Evolutionary conservation across 495 filamentous ascomycete species (phyloP), one percentile per base, ranked within the genome.

Genomic region (Talaromyces thailandensis): DNA sequence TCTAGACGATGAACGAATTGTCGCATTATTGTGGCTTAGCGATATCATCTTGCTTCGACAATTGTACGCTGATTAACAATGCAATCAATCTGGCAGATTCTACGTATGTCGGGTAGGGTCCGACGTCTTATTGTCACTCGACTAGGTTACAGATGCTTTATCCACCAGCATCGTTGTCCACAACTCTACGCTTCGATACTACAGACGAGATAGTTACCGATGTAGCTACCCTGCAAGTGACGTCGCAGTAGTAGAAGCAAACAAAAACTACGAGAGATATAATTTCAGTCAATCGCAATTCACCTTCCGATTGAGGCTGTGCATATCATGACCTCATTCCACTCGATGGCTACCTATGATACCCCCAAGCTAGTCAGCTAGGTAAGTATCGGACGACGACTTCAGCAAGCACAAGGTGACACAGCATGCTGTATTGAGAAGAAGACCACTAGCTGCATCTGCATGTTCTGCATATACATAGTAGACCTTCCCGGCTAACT

Each of bases 241-340:
- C 35, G 35, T 40, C 48, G 48, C 24, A 52, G 11, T 11, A 0
- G 18, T 11, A 0, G 18, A 21, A 52, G 48, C 24, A 21, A n/a
- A 55, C 51, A 0, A 16, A 26, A 14, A 28, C 8, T 55, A 55
- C 51, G 26, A 55, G 26, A 55, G 23, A 55, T 28, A 55, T 25
- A 52, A 25, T 26, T 25, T 16, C 51, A 25, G 11, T 55, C 23
- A 25, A 55, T 26, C 26, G 18, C 48, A 25, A n/a, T 29, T 6
- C 43, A n/a, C 59, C 24, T 32, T 24, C 4, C 25, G 24, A n/a
- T 29, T 31, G 55, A 18, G 59, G 59, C 59, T 61, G 59, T 61
- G 59, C 59, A 61, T 61, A 61, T 28, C 59, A 48, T 61, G 59
- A 61, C 59, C 59, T 61, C 59, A 61, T 52, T 52, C 59, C 40